Evolutionary conservation across 306 rosid genomes (phyloP).

Genomic region (Adenanthera pavonina): DNA sequence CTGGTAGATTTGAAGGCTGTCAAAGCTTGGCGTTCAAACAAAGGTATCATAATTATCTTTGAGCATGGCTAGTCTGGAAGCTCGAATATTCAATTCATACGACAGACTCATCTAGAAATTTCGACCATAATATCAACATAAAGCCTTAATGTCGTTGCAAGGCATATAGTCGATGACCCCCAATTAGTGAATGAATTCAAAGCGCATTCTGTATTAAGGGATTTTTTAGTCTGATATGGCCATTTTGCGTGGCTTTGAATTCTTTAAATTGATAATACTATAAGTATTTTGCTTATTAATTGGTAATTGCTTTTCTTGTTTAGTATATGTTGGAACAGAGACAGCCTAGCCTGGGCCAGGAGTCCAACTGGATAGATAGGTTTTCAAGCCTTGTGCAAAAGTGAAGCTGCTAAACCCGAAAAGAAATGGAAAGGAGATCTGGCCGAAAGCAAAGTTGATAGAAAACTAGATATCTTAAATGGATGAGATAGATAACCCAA

Average conservation of each 20-base stretch:
- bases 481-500: background rate
- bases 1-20: slow-evolving; percentile 38
- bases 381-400: background rate
- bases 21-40: slow-evolving; percentile 50
- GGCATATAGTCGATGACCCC: background rate
- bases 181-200: background rate
- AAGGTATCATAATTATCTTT: slow-evolving; percentile 35
- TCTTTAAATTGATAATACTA: background rate
- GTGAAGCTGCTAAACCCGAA: background rate
- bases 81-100: slow-evolving; percentile 28
- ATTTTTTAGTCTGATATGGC: background rate
- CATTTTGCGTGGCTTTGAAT: too few relatives aligned
- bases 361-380: background rate
- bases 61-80: slow-evolving; percentile 35
- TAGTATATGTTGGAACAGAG: background rate
- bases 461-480: background rate
- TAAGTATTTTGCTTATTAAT: background rate
- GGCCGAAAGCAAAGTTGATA: background rate
- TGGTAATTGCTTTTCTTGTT: background rate
- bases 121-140: background rate
- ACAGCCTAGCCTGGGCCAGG: background rate
- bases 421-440: background rate
- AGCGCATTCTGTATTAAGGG: background rate
- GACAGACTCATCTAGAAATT: slow-evolving; percentile 1
- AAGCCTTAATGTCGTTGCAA: background rate